These are phyloP conservation scores for Skeletonema marinoi DNA, from an alignment of 108 stramenopile species.

Conservation along the genomic window DNA sequence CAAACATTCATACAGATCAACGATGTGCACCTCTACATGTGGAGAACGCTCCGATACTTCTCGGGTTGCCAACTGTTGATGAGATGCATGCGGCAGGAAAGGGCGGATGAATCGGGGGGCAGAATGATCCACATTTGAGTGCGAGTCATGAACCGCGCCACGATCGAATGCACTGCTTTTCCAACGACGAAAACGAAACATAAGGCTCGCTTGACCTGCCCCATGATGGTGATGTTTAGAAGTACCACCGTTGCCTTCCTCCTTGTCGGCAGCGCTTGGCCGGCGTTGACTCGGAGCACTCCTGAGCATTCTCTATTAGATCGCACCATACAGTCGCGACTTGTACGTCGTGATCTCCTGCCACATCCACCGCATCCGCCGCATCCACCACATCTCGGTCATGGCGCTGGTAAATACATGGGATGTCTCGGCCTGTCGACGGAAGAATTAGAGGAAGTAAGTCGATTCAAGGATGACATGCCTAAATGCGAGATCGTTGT, in stretches of 20 bases:
- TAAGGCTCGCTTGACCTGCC: too few relatives aligned
- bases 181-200: too few relatives aligned
- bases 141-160: too few relatives aligned
- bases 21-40: too few relatives aligned
- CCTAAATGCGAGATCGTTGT: conserved; percentile 15
- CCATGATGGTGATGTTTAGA: background rate
- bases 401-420: background rate
- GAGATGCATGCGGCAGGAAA: too few relatives aligned
- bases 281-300: background rate
- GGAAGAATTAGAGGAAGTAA: conserved; percentile 19
- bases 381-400: background rate
- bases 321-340: background rate
- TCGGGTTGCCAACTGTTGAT: too few relatives aligned
- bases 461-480: conserved; percentile 16
- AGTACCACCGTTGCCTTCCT: background rate
- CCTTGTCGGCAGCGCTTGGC: background rate
- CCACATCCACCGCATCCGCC: background rate
- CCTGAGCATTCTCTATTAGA: background rate
- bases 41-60: too few relatives aligned
- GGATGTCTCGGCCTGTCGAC: conserved; percentile 31
- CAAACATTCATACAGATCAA: too few relatives aligned
- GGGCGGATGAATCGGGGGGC: too few relatives aligned
- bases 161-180: too few relatives aligned
- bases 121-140: too few relatives aligned
- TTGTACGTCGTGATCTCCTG: background rate